Percentiles rank a stretch among this genome's conserved stretches.
Conservation (phyloP, 2,329 filamentous ascomycete species). For the Trichoderma asperellum region DNA sequence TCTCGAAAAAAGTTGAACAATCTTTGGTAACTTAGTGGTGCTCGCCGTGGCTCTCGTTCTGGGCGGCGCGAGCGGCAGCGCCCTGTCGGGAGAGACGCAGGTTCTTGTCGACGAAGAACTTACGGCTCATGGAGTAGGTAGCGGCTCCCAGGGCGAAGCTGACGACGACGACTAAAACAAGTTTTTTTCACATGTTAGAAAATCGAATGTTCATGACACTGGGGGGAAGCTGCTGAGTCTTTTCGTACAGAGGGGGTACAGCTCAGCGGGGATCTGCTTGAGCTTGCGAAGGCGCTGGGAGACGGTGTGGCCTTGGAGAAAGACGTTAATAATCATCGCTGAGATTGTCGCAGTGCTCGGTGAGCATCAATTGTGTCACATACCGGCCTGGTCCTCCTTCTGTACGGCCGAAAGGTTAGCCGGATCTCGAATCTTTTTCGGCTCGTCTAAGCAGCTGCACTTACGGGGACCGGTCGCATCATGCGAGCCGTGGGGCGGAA, state of each 20-base stretch:
- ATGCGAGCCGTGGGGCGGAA: slow-evolving; percentile 67
- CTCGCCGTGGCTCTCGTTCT: slow-evolving; percentile 17
- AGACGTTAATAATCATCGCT: slow-evolving; percentile 32
- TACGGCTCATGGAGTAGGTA: slow-evolving; percentile 78
- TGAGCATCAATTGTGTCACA: slow-evolving; percentile 43
- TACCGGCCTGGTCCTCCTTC: slow-evolving; percentile 71
- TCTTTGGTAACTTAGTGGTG: slow-evolving; percentile 33
- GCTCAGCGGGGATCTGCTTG: slow-evolving; percentile 88
- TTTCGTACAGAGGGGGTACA: slow-evolving; percentile 83
- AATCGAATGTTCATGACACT: background rate
- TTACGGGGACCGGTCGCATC: slow-evolving; percentile 74
- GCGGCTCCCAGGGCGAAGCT: slow-evolving; percentile 81
- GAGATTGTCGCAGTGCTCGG: background rate
- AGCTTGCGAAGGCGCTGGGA: slow-evolving; percentile 91
- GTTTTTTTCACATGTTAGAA: slow-evolving; percentile 34
- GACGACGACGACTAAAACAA: slow-evolving; percentile 74
- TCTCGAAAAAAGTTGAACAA: slow-evolving; percentile 2
- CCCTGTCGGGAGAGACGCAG: slow-evolving; percentile 81
- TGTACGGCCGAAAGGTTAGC: slow-evolving; percentile 44
- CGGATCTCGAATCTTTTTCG: slow-evolving; percentile 30
- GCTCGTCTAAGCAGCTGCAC: slow-evolving; percentile 31
- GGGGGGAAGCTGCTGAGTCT: slow-evolving; percentile 15
- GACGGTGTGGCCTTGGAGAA: slow-evolving; percentile 80
- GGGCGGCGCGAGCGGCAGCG: slow-evolving; percentile 46
- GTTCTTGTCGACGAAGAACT: slow-evolving; percentile 88